phyloP scores from a whole-genome alignment of 108 stramenopile species.

The Nitzschia sp. region DNA sequence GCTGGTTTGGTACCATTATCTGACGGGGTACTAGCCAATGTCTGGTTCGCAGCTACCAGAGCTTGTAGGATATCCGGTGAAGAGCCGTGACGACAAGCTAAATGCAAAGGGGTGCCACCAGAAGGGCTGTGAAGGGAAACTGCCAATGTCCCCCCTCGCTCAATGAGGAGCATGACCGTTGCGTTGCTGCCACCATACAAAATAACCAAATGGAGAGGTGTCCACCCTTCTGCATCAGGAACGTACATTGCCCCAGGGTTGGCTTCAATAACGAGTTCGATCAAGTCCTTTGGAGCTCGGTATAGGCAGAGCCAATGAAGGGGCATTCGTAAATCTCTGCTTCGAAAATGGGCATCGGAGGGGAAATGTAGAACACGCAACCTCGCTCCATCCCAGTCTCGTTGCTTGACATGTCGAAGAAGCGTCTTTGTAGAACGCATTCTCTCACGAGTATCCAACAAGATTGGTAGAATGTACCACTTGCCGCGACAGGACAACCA shows the following conservation, averaged over 20 bases:
- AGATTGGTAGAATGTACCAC: no score
- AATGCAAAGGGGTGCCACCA: slow-evolving; percentile 28
- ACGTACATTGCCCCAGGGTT: slow-evolving; percentile 13
- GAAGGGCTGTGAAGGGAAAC: slow-evolving; percentile 24
- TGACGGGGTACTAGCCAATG: slow-evolving; percentile 14
- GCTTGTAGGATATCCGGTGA: slow-evolving; percentile 16
- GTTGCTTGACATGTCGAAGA: slow-evolving; percentile 14
- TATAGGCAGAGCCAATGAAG: slow-evolving; percentile 23
- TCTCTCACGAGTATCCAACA: no score
- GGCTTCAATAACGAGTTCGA: slow-evolving; percentile 23
- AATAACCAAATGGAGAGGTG: slow-evolving; percentile 30
- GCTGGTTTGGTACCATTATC: slow-evolving; percentile 20
- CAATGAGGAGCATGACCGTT: slow-evolving; percentile 9
- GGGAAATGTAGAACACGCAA: slow-evolving; percentile 7
- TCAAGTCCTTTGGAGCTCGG: slow-evolving; percentile 18
- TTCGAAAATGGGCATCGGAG: slow-evolving; percentile 17
- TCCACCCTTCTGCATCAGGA: slow-evolving; percentile 18
- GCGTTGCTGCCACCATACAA: slow-evolving; percentile 15
- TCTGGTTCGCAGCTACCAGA: slow-evolving; percentile 17
- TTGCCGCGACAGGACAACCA: no score
- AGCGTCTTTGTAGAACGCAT: slow-evolving; percentile 11
- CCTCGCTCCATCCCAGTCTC: slow-evolving; percentile 24
- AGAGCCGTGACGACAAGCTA: slow-evolving; percentile 27
- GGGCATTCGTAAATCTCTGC: not conserved
- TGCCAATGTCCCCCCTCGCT: slow-evolving; percentile 1